Percentiles rank a stretch among this genome's conserved stretches.
Conservation (phyloP, 495 filamentous ascomycete species). For the Penicillium coffeae region DNA sequence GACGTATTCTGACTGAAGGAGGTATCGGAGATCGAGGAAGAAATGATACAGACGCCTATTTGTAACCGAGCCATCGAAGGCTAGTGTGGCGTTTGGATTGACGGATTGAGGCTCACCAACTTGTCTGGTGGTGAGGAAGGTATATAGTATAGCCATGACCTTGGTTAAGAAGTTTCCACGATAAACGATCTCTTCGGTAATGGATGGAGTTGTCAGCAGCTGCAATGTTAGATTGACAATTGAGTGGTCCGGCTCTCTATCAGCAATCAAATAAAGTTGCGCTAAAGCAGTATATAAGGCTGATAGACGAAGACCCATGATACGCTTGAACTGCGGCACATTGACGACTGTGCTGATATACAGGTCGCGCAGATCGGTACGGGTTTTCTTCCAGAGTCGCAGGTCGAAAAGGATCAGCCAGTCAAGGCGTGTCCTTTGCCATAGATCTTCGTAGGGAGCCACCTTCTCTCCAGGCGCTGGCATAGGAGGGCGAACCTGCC, state of each 20-base stretch:
- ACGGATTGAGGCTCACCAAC: slow-evolving; percentile 90
- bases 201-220: slow-evolving; percentile 93
- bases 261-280: slow-evolving; percentile 92
- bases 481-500: slow-evolving; percentile 73
- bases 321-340: slow-evolving; percentile 93
- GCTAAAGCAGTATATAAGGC: slow-evolving; percentile 90
- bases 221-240: slow-evolving; percentile 97
- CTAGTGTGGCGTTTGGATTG: slow-evolving; percentile 74
- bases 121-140: slow-evolving; percentile 91
- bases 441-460: slow-evolving; percentile 76
- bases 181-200: slow-evolving; percentile 89
- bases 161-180: slow-evolving; percentile 96
- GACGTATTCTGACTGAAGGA: slow-evolving; percentile 82
- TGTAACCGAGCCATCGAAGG: slow-evolving; percentile 90
- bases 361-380: slow-evolving; percentile 84
- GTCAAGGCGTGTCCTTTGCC: slow-evolving; percentile 83
- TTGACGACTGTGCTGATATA: slow-evolving; percentile 96
- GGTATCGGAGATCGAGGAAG: slow-evolving; percentile 86
- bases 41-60: slow-evolving; percentile 96
- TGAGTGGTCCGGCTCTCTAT: slow-evolving; percentile 94
- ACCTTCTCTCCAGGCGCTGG: slow-evolving; percentile 53
- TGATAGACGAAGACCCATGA: slow-evolving; percentile 87
- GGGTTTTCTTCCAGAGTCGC: slow-evolving; percentile 91
- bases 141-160: slow-evolving; percentile 93
- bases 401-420: slow-evolving; percentile 97